A percentile compares a stretch with the other conserved stretches of the same genome.
Evolutionary conservation across 768 basidiomycete species (phyloP).

Genomic region (Kwoniella sp.): DNA sequence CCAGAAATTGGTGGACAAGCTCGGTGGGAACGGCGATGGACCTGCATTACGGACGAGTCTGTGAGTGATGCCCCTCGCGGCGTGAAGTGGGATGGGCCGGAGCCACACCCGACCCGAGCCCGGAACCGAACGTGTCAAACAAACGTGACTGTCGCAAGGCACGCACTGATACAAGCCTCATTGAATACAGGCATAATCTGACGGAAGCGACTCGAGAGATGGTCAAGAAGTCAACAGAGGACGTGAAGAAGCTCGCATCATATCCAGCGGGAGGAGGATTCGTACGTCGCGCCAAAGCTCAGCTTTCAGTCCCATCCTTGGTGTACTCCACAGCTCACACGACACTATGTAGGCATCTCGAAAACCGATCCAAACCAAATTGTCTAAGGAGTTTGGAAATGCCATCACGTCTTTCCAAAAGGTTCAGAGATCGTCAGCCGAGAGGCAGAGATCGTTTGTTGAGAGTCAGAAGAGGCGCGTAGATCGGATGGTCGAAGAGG

Average conservation of each 20-base stretch:
- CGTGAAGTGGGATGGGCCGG: too few relatives aligned
- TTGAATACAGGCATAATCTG: slow-evolving; percentile 83
- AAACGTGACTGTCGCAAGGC: too few relatives aligned
- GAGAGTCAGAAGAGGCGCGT: slow-evolving; percentile 81
- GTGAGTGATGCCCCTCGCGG: too few relatives aligned
- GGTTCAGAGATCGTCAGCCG: slow-evolving; percentile 85
- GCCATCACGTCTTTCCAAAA: slow-evolving; percentile 89
- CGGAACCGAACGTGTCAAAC: too few relatives aligned
- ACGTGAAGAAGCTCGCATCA: slow-evolving; percentile 82
- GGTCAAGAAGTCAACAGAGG: slow-evolving; percentile 90
- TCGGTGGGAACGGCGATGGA: slow-evolving; percentile 82
- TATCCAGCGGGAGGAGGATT: slow-evolving; percentile 59
- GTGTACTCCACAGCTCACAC: background rate
- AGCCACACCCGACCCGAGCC: too few relatives aligned
- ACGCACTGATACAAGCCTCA: too few relatives aligned
- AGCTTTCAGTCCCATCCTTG: background rate
- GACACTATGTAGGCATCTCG: slow-evolving; percentile 36
- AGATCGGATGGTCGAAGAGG: slow-evolving; percentile 65
- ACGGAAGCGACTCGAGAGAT: slow-evolving; percentile 92
- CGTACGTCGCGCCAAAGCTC: slow-evolving; percentile 29
- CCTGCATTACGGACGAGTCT: slow-evolving; percentile 76
- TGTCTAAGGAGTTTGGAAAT: slow-evolving; percentile 86
- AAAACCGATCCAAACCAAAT: slow-evolving; percentile 73
- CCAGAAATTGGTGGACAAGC: slow-evolving; percentile 90
- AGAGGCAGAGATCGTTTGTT: slow-evolving; percentile 84